Conservation (phyloP, 306 rosid genomes). For the Cucurbita ficifolia region DNA sequence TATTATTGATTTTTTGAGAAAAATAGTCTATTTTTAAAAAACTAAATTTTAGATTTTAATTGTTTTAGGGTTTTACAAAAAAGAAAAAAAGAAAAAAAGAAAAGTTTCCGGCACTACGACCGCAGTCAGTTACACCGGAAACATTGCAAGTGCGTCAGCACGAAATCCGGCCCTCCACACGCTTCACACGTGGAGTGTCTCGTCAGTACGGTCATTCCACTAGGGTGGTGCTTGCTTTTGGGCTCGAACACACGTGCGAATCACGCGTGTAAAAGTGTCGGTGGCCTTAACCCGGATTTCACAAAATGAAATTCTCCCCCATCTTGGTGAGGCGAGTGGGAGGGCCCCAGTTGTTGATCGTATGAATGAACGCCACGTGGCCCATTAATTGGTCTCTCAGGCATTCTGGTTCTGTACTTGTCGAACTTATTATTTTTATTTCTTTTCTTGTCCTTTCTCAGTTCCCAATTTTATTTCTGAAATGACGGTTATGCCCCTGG, state of each 20-base stretch:
- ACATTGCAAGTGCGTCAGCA: constrained; percentile 7
- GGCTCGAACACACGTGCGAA: background rate
- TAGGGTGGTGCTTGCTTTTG: background rate
- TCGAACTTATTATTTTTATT: background rate
- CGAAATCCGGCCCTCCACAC: background rate
- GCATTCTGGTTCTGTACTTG: background rate
- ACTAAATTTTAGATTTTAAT: too few relatives aligned
- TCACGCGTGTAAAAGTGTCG: constrained; percentile 6
- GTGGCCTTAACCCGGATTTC: background rate
- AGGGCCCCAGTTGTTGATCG: too few relatives aligned
- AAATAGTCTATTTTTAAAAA: too few relatives aligned
- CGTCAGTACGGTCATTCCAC: background rate
- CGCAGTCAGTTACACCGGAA: background rate
- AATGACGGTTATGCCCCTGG: background rate
- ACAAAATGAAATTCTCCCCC: background rate
- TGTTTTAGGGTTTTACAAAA: too few relatives aligned
- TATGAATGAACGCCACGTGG: background rate
- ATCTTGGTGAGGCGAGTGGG: too few relatives aligned
- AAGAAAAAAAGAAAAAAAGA: too few relatives aligned
- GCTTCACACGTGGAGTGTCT: constrained; percentile 1
- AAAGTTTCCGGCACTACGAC: background rate
- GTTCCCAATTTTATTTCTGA: background rate
- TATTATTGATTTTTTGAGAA: too few relatives aligned
- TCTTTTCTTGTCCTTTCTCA: background rate
- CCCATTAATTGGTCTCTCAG: background rate